Conservation (phyloP, 2,329 filamentous ascomycete genomes). For the Leptographium lundbergii region DNA sequence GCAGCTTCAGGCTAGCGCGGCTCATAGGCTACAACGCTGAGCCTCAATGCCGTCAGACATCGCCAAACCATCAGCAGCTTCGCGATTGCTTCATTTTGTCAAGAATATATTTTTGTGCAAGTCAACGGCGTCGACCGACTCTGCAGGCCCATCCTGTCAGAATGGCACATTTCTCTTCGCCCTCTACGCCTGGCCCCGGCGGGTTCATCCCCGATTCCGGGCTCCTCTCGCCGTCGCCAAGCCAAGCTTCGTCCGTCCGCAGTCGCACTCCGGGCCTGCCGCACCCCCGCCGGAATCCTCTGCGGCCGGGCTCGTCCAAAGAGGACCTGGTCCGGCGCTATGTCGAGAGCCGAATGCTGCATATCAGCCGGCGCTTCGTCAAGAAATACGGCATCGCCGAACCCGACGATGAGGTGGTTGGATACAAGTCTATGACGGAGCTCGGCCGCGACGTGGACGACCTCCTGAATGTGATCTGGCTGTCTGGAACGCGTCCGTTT, state of each 20-base stretch:
- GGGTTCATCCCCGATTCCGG: slow-evolving; percentile 36
- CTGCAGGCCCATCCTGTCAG: no score
- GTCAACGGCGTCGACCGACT: no score
- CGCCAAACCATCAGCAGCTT: no score
- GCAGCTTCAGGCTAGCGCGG: not conserved
- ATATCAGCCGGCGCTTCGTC: slow-evolving; percentile 44
- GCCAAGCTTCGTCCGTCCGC: slow-evolving; percentile 2
- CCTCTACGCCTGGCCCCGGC: slow-evolving; percentile 21
- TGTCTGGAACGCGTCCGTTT: slow-evolving; percentile 66
- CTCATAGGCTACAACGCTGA: no score
- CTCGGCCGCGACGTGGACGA: slow-evolving; percentile 62
- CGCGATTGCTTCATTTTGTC: not conserved
- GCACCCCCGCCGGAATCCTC: slow-evolving; percentile 37
- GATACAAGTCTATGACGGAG: slow-evolving; percentile 51
- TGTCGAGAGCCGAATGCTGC: slow-evolving; percentile 37
- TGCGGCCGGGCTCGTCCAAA: slow-evolving; percentile 44
- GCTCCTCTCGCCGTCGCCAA: slow-evolving; percentile 41
- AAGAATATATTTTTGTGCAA: no score
- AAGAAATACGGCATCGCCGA: slow-evolving; percentile 42
- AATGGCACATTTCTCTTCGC: not conserved
- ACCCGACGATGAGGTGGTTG: slow-evolving; percentile 33
- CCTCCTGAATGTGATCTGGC: slow-evolving; percentile 72
- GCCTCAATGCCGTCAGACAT: no score
- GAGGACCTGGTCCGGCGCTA: slow-evolving; percentile 48
- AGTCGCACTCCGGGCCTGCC: slow-evolving; percentile 27